Percentiles rank a stretch among this genome's conserved stretches.
Evolutionary conservation across 305 asterid genomes (phyloP).

Genomic region (Caryopteris hybrid): DNA sequence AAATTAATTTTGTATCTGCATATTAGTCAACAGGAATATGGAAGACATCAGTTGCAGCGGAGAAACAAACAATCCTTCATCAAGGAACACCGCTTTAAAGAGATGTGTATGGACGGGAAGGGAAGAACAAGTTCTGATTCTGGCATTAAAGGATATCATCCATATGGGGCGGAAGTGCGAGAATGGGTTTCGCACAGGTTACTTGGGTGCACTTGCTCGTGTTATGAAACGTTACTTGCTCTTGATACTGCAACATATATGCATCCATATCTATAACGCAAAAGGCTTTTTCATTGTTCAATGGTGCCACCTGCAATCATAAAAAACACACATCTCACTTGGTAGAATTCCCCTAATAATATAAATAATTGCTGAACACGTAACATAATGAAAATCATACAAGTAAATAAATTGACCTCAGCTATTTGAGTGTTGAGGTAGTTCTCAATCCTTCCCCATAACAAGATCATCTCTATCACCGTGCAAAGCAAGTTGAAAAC

Average conservation of each 20-base stretch:
- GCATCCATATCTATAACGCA: background rate
- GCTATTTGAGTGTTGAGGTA: constrained; percentile 43
- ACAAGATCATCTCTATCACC: constrained; percentile 37
- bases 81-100: no score
- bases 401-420: constrained; percentile 41
- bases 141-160: no score
- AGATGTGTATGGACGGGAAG: no score
- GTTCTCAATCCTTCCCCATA: constrained; percentile 67
- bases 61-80: no score
- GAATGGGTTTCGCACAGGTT: no score
- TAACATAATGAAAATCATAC: background rate
- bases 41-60: no score
- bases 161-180: no score
- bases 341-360: background rate
- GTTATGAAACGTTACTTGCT: background rate
- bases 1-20: no score
- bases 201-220: no score
- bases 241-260: background rate
- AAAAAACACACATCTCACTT: background rate
- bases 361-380: background rate
- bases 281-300: constrained; percentile 43
- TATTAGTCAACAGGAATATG: no score
- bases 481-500: constrained; percentile 71
- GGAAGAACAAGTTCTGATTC: no score
- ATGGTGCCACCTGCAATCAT: constrained; percentile 55